A percentile compares a stretch with the other conserved stretches of the same genome.
Conservation (phyloP, 768 basidiomycete species). For the Royoungia palumana region DNA sequence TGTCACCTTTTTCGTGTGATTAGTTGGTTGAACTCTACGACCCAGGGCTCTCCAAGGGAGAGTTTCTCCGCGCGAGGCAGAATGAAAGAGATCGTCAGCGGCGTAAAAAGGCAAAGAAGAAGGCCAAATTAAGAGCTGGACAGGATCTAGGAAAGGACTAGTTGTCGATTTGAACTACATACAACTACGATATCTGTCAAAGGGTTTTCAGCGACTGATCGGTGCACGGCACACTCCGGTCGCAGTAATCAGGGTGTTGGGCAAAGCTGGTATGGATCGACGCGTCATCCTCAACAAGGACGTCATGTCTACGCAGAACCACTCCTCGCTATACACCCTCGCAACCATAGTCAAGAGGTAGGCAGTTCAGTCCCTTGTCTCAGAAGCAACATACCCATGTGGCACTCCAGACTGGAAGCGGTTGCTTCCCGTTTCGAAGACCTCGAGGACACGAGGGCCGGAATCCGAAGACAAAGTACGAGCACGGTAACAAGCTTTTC, state of each 20-base stretch:
- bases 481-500: conserved; percentile 30
- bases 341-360: conserved; percentile 84
- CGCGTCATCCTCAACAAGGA: conserved; percentile 1
- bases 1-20: conserved; percentile 3
- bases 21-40: conserved; percentile 72
- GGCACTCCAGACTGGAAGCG: conserved; percentile 71
- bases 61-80: conserved; percentile 67
- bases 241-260: neutral
- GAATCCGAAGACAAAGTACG: conserved; percentile 25
- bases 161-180: neutral
- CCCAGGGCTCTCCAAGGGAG: conserved; percentile 72
- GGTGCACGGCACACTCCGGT: conserved; percentile 22
- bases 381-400: conserved; percentile 2
- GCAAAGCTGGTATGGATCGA: too few species aligned
- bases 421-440: conserved; percentile 94
- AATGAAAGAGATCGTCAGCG: conserved; percentile 71
- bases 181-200: neutral
- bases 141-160: conserved; percentile 12
- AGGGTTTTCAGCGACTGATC: too few species aligned
- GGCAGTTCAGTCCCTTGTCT: conserved; percentile 14
- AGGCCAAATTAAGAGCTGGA: conserved; percentile 36
- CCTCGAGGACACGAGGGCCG: conserved; percentile 54
- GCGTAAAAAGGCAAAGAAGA: conserved; percentile 78
- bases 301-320: conserved; percentile 35
- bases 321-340: conserved; percentile 61